phyloP scores from a whole-genome alignment of 306 rosid genomes.

The Pyrus pyrifolia region DNA sequence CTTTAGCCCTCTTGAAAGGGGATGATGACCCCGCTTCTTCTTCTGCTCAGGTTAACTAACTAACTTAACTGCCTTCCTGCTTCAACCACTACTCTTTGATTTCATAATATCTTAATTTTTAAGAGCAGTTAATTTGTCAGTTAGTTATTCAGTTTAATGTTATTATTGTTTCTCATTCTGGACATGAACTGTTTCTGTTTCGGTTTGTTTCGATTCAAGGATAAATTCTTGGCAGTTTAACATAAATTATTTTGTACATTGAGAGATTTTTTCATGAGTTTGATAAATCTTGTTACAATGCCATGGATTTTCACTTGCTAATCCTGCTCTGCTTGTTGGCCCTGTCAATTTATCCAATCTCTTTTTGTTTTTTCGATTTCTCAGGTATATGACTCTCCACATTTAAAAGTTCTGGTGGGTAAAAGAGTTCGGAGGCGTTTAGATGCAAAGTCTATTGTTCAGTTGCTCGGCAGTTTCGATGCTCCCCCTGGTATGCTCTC shows the following conservation, averaged over 20 bases:
- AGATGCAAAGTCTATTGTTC: conserved; percentile 72
- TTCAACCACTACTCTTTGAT: background rate
- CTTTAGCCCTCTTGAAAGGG: conserved; percentile 59
- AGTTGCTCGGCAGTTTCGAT: conserved; percentile 59
- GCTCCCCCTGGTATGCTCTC: conserved; percentile 52
- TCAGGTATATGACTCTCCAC: conserved; percentile 78
- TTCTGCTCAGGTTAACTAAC: conserved; percentile 56
- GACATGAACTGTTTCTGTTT: background rate
- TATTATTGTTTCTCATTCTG: background rate
- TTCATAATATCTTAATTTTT: background rate
- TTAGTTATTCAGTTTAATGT: background rate
- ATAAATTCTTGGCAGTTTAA: background rate
- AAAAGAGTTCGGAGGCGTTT: conserved; percentile 61
- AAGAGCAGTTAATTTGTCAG: background rate
- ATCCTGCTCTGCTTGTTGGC: too few species aligned
- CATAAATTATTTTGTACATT: background rate
- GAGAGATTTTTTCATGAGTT: background rate
- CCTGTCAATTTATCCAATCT: background rate
- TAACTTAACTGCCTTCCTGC: background rate
- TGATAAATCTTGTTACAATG: background rate
- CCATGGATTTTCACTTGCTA: background rate
- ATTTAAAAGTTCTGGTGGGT: conserved; percentile 58
- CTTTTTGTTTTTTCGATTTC: conserved; percentile 3
- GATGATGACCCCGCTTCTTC: conserved; percentile 20
- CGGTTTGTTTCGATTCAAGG: background rate